A percentile compares a stretch with the other conserved stretches of the same genome.
Evolutionary conservation across 306 rosid species (phyloP).

Genomic region (Castanopsis chinensis): DNA sequence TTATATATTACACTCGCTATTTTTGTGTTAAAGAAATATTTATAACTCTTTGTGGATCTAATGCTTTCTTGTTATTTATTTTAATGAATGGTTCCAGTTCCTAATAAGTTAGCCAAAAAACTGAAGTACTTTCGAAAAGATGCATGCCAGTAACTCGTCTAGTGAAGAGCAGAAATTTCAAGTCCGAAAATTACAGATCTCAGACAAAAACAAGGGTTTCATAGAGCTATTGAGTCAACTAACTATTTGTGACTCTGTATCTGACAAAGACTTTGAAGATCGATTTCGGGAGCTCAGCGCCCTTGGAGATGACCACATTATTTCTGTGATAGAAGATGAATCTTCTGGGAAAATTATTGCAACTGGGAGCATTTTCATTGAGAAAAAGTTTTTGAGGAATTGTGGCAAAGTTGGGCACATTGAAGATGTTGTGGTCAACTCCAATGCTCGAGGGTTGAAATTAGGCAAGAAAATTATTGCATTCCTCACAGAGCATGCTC

Average conservation of each 20-base stretch:
- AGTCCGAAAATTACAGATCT: constrained; percentile 52
- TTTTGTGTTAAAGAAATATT: background rate
- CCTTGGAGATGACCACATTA: constrained; percentile 61
- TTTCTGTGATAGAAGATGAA: constrained; percentile 64
- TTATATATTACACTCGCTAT: background rate
- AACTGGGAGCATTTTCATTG: constrained; percentile 61
- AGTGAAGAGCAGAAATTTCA: constrained; percentile 31
- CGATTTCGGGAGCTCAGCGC: constrained; percentile 54
- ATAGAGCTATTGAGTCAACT: constrained; percentile 66
- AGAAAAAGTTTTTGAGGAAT: constrained; percentile 66
- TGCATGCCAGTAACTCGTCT: constrained; percentile 24
- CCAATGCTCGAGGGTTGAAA: constrained; percentile 53
- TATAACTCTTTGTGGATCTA: background rate
- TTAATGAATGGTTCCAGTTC: background rate
- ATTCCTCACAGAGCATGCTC: constrained; percentile 66
- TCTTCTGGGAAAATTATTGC: constrained; percentile 53
- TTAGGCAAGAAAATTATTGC: constrained; percentile 51
- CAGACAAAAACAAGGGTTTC: constrained; percentile 76
- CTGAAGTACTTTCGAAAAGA: background rate
- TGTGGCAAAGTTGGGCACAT: constrained; percentile 77
- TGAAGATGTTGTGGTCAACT: constrained; percentile 81
- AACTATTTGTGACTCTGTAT: constrained; percentile 64
- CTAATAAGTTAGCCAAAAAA: background rate
- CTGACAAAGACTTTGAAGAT: constrained; percentile 62
- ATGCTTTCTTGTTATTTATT: background rate